These are phyloP conservation scores for Phytophthora vignae DNA, from an alignment of 352 stramenopile species.

Conservation along the genomic window DNA sequence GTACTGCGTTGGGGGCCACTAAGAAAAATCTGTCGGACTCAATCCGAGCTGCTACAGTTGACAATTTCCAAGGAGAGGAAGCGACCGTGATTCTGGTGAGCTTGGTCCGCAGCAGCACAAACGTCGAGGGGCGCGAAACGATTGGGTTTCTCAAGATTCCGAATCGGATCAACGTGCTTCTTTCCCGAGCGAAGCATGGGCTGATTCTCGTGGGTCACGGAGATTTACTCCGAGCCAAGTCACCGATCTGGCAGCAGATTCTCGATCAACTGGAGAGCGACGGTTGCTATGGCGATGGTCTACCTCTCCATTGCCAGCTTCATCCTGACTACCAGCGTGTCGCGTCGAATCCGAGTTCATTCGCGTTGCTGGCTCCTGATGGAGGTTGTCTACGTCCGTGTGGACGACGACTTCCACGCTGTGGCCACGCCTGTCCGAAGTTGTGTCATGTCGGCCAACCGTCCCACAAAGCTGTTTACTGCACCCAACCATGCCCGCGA, in stretches of 20 bases:
- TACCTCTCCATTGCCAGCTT: slow-evolving; percentile 56
- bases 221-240: slow-evolving; percentile 42
- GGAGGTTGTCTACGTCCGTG: slow-evolving; percentile 73
- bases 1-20: slow-evolving; percentile 22
- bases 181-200: slow-evolving; percentile 66
- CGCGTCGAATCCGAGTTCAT: slow-evolving; percentile 39
- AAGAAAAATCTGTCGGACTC: slow-evolving; percentile 39
- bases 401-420: slow-evolving; percentile 51
- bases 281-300: slow-evolving; percentile 43
- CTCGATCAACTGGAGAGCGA: slow-evolving; percentile 59
- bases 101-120: slow-evolving; percentile 68
- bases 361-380: slow-evolving; percentile 64
- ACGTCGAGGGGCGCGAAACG: slow-evolving; percentile 31
- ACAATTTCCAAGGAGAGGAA: slow-evolving; percentile 87
- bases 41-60: slow-evolving; percentile 62
- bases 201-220: slow-evolving; percentile 71
- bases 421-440: slow-evolving; percentile 58
- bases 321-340: slow-evolving; percentile 39
- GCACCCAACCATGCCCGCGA: slow-evolving; percentile 63
- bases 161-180: slow-evolving; percentile 77
- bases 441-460: slow-evolving; percentile 70
- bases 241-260: slow-evolving; percentile 58
- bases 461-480: slow-evolving; percentile 57
- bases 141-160: slow-evolving; percentile 79
- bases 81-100: slow-evolving; percentile 69